These are phyloP conservation scores for Papilionanthe hybrid DNA, from an alignment of 116 monocot species.

Conservation along the genomic window DNA sequence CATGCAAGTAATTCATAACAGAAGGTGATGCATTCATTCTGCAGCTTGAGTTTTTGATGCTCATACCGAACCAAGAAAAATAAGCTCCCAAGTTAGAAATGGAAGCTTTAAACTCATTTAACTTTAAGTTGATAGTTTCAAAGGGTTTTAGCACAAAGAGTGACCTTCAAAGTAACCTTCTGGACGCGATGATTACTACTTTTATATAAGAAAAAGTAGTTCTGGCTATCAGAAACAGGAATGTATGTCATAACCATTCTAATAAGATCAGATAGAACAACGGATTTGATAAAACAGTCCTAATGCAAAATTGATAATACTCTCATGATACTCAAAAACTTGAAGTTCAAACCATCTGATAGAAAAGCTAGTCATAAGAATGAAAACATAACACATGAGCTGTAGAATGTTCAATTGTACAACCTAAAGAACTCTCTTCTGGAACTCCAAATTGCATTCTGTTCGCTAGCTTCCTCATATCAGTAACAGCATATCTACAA, in stretches of 20 bases:
- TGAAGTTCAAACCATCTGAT: not conserved
- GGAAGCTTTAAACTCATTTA: not conserved
- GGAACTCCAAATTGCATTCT: conserved; percentile 93
- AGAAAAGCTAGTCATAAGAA: not conserved
- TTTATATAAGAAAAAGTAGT: not conserved
- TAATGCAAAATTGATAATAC: not conserved
- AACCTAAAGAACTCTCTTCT: conserved; percentile 87
- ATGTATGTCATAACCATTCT: not conserved
- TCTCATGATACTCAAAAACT: not conserved
- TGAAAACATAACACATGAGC: not conserved
- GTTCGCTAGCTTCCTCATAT: conserved; percentile 96
- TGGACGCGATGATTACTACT: not conserved
- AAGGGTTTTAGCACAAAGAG: not conserved
- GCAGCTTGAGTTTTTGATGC: not conserved
- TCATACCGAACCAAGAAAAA: not conserved
- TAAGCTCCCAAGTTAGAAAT: not conserved
- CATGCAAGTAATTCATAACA: no score
- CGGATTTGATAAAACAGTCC: not conserved
- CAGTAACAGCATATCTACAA: conserved; percentile 84
- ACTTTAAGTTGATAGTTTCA: not conserved
- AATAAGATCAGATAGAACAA: not conserved
- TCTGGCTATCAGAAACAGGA: not conserved
- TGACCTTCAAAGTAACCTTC: not conserved
- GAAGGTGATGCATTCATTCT: no score
- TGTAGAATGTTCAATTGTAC: not conserved